Evolutionary conservation across 495 filamentous ascomycete genomes (phyloP).

Genomic region (Mytilinidion resinicola): DNA sequence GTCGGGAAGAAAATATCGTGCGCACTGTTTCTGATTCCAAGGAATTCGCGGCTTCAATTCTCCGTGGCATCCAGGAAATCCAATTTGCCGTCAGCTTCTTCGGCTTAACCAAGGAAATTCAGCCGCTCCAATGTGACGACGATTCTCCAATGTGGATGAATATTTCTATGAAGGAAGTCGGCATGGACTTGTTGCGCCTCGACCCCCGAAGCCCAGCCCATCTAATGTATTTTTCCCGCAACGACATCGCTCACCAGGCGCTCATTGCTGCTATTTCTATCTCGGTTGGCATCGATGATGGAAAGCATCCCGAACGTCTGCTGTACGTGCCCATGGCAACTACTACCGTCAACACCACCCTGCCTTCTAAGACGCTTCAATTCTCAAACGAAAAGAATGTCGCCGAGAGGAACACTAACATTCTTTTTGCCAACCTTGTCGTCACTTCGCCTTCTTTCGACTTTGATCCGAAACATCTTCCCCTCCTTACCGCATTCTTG

Average conservation of each 20-base stretch:
- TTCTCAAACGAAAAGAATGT: slow-evolving; percentile 65
- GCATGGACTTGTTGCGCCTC: slow-evolving; percentile 85
- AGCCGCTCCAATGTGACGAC: slow-evolving; percentile 51
- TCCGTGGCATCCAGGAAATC: slow-evolving; percentile 90
- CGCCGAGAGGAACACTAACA: slow-evolving; percentile 88
- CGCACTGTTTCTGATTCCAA: slow-evolving; percentile 88
- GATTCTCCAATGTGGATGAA: slow-evolving; percentile 70
- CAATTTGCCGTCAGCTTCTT: slow-evolving; percentile 94
- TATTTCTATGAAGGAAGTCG: slow-evolving; percentile 90
- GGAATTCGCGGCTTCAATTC: slow-evolving; percentile 81
- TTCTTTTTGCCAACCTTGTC: slow-evolving; percentile 91
- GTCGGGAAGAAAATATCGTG: slow-evolving; percentile 65
- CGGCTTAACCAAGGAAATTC: slow-evolving; percentile 71
- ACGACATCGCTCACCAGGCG: slow-evolving; percentile 92
- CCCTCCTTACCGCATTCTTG: slow-evolving; percentile 67
- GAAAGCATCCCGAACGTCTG: slow-evolving; percentile 77
- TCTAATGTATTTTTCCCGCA: slow-evolving; percentile 96
- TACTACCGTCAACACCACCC: slow-evolving; percentile 86
- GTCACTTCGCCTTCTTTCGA: slow-evolving; percentile 94
- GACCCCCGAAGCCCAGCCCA: slow-evolving; percentile 92
- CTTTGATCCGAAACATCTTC: slow-evolving; percentile 88
- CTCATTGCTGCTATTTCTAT: slow-evolving; percentile 87
- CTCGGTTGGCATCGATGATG: slow-evolving; percentile 84
- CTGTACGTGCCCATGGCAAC: slow-evolving; percentile 97
- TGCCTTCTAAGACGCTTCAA: slow-evolving; percentile 90